phyloP scores from a whole-genome alignment of 2,329 filamentous ascomycete genomes.

The Coniella vitis region DNA sequence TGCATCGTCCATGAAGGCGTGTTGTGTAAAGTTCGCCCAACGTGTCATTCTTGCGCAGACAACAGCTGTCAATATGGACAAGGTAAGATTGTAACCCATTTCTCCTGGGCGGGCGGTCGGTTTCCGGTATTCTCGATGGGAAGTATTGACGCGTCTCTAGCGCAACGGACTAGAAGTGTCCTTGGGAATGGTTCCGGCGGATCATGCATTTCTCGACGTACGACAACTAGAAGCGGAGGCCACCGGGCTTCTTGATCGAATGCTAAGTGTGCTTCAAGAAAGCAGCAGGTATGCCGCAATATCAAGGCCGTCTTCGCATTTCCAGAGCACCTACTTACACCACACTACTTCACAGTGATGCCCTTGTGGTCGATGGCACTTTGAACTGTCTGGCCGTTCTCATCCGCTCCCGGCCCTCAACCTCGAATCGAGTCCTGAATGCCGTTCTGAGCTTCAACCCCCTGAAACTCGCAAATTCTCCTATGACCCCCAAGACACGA shows the following conservation, averaged over 20 bases:
- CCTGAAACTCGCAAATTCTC: conserved; percentile 67
- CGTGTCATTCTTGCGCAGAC: conserved; percentile 89
- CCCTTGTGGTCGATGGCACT: conserved; percentile 81
- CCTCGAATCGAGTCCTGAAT: conserved; percentile 78
- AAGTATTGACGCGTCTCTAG: conserved; percentile 29
- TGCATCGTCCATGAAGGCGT: conserved; percentile 70
- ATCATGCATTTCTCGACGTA: conserved; percentile 73
- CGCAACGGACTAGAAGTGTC: conserved; percentile 76
- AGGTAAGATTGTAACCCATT: conserved; percentile 22
- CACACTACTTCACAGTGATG: conserved; percentile 56
- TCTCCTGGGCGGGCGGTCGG: conserved; percentile 19
- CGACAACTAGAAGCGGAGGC: conserved; percentile 87
- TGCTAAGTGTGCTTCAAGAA: conserved; percentile 80
- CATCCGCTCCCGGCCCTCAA: conserved; percentile 71
- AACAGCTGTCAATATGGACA: conserved; percentile 68
- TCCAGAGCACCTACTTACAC: too few species aligned
- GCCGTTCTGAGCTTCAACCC: conserved; percentile 89
- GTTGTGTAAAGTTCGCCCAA: conserved; percentile 96
- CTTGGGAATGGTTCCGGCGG: conserved; percentile 73
- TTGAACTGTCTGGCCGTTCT: conserved; percentile 81
- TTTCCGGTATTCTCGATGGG: not conserved
- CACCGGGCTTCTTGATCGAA: conserved; percentile 80
- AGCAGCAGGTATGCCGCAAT: conserved; percentile 76
- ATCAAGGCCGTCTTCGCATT: too few species aligned
- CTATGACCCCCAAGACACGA: conserved; percentile 70